Evolutionary conservation across 148 eudicot genomes (phyloP), one percentile per base, ranked within the genome.

Genomic region (Diospyros lotus): DNA sequence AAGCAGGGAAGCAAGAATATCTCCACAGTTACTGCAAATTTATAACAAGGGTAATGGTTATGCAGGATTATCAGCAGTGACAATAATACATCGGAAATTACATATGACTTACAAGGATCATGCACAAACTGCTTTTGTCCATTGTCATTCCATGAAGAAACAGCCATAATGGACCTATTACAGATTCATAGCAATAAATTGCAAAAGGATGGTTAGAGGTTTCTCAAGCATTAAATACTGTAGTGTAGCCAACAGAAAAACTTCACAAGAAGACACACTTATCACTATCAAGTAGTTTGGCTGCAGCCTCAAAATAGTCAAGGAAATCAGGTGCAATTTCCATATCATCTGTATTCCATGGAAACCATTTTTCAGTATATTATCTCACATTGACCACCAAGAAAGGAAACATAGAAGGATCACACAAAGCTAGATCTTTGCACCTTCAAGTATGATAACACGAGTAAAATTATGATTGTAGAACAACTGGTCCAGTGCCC

Each of bases 81-180:
- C 40, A 50, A 12, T 9, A 41, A 50, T 0, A 46, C n/a, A 18
- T 54, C 38, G 66, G 12, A 66, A 64, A 67, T 66, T 52, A 56
- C 51, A 55, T 53, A 15, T 50, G 66, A 86, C 94, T 95, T 90
- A 95, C 99, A 83, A 77, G 99, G 94, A 79, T 95, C 99, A 41
- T 91, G 91, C 76, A 95, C 99, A 80, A 90, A 95, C 78, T 95
- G 99, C 88, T 81, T 92, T 79, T 95, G 99, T 69, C 99, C 99
- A 82, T 95, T 95, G 82, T 95, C 99, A 85, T 95, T 95, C 99
- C 99, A 95, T 48, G 99, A 95, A 69, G 99, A 95, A 75, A 95
- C 92, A 71, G 99, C 99, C 94, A 95, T 89, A 68, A 95, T 90
- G 69, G 99, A 92, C 82, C 99, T 95, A 48, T 65, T 52, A 71